Base-by-base conservation (phyloP, 2,329 filamentous ascomycete genomes). In the Botrytis fragariae region DNA sequence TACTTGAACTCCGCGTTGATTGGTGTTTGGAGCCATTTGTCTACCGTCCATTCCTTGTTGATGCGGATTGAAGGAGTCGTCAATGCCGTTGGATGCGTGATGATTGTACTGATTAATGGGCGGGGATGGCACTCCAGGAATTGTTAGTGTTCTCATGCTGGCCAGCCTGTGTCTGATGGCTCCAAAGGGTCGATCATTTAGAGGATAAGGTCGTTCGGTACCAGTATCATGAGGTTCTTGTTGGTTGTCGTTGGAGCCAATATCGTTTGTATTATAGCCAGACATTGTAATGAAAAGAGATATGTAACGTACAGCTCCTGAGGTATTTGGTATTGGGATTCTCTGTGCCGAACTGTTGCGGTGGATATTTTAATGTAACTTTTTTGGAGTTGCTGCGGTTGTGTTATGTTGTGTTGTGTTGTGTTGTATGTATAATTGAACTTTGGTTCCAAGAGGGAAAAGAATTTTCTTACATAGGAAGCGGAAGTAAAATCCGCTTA, bases 71-170 rank as follows among this genome's bases (percentile, higher is more conserved):
- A 48, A 22, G 20, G 45, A 10, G 9, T 20, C 8, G 8, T 10
- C 25, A 10, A 48, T 48, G 45, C 2, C 8, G 7, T 48, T 22
- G 20, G 18, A 48, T 9, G 45, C 20, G 20, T 22, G 7, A 48
- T 22, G 18, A 48, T 48, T 22, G 18, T 20, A 22, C 44, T 22
- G 44, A 22, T 45, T 20, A 20, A 8, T 45, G 44, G 44, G 12
- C 5, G 1, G 22, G 4, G 25, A 14, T 51, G 48, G 0, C 25
- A 12, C 12, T 10, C 2, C 1, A n/a, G 12, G 0, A 1, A 3
- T 14, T 25, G 0, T n/a, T n/a, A 18, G 22, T 51, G 10, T 4
- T 6, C 48, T n/a, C 4, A 5, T 12, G 25, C 22, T 14, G 25
- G 4, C 4, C 3, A 6, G 45, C 4, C 1, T n/a, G 25, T 14